Conservation (phyloP, 352 stramenopile genomes). For the Phytophthora syringae region DNA sequence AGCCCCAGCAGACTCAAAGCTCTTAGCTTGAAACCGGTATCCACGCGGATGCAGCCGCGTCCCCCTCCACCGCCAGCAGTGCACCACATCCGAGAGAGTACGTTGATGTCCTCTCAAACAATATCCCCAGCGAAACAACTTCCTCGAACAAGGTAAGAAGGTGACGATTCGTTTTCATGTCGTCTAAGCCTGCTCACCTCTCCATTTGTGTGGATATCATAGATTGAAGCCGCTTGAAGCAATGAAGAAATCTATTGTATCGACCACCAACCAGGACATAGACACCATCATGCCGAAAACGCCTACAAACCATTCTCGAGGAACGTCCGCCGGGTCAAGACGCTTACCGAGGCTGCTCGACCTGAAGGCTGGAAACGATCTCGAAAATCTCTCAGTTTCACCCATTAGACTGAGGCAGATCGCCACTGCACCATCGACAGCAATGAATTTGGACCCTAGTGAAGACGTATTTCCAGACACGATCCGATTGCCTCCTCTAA, state of each 20-base stretch:
- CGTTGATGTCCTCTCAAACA: conserved; percentile 3
- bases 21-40: conserved; percentile 9
- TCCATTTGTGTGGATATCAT: background rate
- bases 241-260: conserved; percentile 24
- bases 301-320: conserved; percentile 15
- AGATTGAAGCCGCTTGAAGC: conserved; percentile 54
- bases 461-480: conserved; percentile 34
- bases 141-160: conserved; percentile 32
- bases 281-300: conserved; percentile 9
- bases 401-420: conserved; percentile 49
- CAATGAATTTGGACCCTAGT: conserved; percentile 22
- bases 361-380: conserved; percentile 9
- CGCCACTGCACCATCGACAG: conserved; percentile 44
- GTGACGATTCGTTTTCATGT: background rate
- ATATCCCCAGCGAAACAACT: conserved; percentile 15
- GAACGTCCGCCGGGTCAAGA: conserved; percentile 32
- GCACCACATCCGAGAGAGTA: conserved; percentile 14
- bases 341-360: conserved; percentile 32
- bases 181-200: conserved; percentile 3
- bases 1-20: conserved; percentile 11
- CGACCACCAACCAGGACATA: conserved; percentile 29
- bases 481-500: conserved; percentile 58
- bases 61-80: conserved; percentile 4
- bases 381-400: conserved; percentile 35
- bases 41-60: background rate